Conservation (phyloP, 176 grass and related monocot genomes). For the barley (Hordeum vulgare) region MorexV3_pseudomolecules_assembly NC_058520.1:517241538-517242037, state of each 20-base stretch:
- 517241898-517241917: slow-evolving; percentile 95
- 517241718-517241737: not conserved
- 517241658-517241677: slow-evolving; percentile 7
- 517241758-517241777: not conserved
- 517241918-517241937: slow-evolving; percentile 96
- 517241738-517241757: slow-evolving; percentile 19
- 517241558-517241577: not conserved
- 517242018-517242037: slow-evolving; percentile 37
- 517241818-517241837: slow-evolving; percentile 91
- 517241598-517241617: slow-evolving; percentile 9
- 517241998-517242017: slow-evolving; percentile 44
- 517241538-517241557: not conserved
- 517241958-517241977: slow-evolving; percentile 59
- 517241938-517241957: slow-evolving; percentile 91
- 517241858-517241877: slow-evolving; percentile 90
- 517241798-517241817: slow-evolving; percentile 39
- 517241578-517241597: not conserved
- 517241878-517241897: slow-evolving; percentile 72
- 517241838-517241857: slow-evolving; percentile 94
- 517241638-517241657: slow-evolving; percentile 5
- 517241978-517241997: slow-evolving; percentile 74
- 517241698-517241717: slow-evolving; percentile 1
- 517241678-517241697: slow-evolving; percentile 21
- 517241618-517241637: slow-evolving; percentile 22
- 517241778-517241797: slow-evolving; percentile 5